Percentiles rank a stretch among this genome's conserved stretches.
Evolutionary conservation across 2,329 filamentous ascomycete species (phyloP).

Genomic region (Trichoderma pleuroti): DNA sequence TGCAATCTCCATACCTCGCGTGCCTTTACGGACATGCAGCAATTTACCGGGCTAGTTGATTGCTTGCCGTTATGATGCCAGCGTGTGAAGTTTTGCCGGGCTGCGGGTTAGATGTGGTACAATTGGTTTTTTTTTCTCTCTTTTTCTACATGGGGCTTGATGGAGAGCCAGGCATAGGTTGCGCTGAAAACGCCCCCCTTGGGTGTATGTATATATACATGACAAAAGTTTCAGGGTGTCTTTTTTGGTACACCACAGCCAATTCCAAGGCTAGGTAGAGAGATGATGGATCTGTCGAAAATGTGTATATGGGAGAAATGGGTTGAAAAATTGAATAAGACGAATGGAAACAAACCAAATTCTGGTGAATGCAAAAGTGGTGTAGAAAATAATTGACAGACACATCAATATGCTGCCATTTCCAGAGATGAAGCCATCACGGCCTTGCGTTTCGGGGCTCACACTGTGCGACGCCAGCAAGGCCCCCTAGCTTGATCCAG

Average conservation of each 20-base stretch:
- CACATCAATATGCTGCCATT: neutral
- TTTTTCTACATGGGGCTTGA: neutral
- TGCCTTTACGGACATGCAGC: neutral
- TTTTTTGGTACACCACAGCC: neutral
- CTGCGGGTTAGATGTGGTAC: neutral
- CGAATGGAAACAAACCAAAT: neutral
- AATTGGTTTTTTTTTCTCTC: neutral
- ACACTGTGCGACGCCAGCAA: constrained; percentile 15
- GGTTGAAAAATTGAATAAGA: neutral
- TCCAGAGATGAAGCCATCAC: neutral
- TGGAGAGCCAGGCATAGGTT: neutral
- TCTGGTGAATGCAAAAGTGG: neutral
- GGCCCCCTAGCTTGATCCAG: neutral
- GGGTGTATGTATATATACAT: neutral
- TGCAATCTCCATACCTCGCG: neutral
- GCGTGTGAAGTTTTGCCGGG: neutral
- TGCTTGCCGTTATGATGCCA: neutral
- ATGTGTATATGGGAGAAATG: neutral
- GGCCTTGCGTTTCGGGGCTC: neutral
- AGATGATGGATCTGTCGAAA: neutral
- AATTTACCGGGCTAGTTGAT: neutral
- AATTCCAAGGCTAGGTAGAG: neutral
- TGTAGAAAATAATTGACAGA: neutral
- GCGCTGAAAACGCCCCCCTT: neutral
- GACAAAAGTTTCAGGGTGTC: neutral